Evolutionary conservation across 768 basidiomycete species (phyloP).

Genomic region (Xanthoconium stramineum): DNA sequence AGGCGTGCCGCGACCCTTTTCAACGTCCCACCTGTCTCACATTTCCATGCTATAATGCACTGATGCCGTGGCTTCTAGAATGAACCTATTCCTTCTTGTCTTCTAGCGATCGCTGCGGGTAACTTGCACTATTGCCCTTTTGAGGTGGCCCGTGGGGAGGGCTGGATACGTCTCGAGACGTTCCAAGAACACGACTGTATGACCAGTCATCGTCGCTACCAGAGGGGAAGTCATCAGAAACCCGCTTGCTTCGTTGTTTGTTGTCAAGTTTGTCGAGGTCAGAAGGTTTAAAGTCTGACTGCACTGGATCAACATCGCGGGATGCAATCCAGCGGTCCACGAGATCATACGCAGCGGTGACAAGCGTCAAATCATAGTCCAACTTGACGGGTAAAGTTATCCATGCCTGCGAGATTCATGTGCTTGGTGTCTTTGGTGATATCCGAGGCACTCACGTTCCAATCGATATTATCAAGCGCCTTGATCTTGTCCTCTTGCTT

Average conservation of each 20-base stretch:
- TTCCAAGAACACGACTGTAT: too few species aligned
- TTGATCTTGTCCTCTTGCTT: constrained; percentile 42
- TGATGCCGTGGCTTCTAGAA: constrained; percentile 44
- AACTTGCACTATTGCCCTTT: constrained; percentile 75
- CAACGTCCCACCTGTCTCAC: too few species aligned
- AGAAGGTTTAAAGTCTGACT: constrained; percentile 41
- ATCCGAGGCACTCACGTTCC: constrained; percentile 44
- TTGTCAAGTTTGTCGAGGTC: constrained; percentile 48
- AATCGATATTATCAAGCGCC: constrained; percentile 48
- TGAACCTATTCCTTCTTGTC: constrained; percentile 83
- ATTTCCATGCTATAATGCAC: too few species aligned
- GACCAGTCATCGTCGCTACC: too few species aligned
- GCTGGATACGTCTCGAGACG: too few species aligned
- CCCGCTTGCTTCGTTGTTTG: constrained; percentile 45
- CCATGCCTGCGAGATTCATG: constrained; percentile 37
- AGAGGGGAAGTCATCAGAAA: not conserved
- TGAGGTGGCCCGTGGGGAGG: constrained; percentile 4
- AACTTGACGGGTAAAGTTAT: constrained; percentile 44
- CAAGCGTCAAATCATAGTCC: constrained; percentile 53
- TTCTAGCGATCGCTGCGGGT: constrained; percentile 87
- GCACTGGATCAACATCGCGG: constrained; percentile 33
- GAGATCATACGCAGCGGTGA: constrained; percentile 46
- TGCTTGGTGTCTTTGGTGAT: not conserved
- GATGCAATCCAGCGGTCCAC: constrained; percentile 52
- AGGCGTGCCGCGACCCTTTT: too few species aligned